phyloP scores from a whole-genome alignment of 352 stramenopile species.

The Phytopythium montanum region DNA sequence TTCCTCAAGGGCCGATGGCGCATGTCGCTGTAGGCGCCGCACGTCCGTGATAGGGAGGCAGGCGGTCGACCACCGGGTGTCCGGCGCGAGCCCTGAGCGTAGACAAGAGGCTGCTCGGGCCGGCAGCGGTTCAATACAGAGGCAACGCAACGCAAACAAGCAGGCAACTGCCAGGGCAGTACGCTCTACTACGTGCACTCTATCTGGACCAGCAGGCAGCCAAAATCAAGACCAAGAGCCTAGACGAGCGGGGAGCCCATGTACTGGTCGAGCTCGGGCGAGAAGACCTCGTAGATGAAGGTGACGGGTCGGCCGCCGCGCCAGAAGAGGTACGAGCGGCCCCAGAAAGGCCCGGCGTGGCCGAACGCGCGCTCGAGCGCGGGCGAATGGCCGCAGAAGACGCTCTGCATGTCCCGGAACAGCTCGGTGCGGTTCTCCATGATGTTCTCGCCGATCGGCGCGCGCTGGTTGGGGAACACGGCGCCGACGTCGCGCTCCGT shows the following conservation, averaged over 20 bases:
- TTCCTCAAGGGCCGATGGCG: slow-evolving; percentile 82
- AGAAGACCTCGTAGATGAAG: slow-evolving; percentile 90
- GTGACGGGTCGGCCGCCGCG: slow-evolving; percentile 68
- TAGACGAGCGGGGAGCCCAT: slow-evolving; percentile 64
- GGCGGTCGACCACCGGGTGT: too few species aligned
- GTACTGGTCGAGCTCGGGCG: slow-evolving; percentile 68
- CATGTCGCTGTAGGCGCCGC: slow-evolving; percentile 64
- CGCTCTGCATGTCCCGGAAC: slow-evolving; percentile 82
- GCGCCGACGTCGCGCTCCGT: slow-evolving; percentile 53
- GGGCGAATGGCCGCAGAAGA: slow-evolving; percentile 59
- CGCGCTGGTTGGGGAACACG: slow-evolving; percentile 78
- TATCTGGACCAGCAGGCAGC: too few species aligned
- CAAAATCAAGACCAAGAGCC: too few species aligned
- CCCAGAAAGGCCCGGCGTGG: slow-evolving; percentile 70
- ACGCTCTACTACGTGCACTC: too few species aligned
- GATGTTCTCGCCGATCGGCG: slow-evolving; percentile 84
- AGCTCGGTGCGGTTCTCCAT: slow-evolving; percentile 79
- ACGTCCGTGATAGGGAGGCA: slow-evolving; percentile 1
- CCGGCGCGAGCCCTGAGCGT: background rate
- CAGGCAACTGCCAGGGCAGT: too few species aligned
- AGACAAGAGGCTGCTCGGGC: background rate
- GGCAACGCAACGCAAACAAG: too few species aligned
- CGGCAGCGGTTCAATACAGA: too few species aligned
- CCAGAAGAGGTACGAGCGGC: slow-evolving; percentile 86
- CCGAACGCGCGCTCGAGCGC: slow-evolving; percentile 66